Percentiles rank a stretch among this genome's conserved stretches.
Conservation (phyloP, 192 early-diverging fungal species). For the Coemansia sp. region DNA sequence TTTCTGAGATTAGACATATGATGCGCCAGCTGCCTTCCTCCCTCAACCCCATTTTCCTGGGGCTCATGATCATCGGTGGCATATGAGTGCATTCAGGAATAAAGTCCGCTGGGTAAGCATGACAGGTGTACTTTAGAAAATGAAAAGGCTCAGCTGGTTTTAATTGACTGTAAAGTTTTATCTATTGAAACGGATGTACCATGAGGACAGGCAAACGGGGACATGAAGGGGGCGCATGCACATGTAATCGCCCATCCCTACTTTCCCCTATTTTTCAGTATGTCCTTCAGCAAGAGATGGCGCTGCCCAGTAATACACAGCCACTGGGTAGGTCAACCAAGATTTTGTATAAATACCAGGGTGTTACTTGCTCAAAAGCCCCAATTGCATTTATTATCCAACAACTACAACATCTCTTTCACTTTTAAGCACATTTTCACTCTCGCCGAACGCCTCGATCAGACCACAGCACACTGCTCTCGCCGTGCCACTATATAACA, state of each 20-base stretch:
- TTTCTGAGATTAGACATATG: not conserved
- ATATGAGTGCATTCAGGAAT: not conserved
- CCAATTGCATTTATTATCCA: not conserved
- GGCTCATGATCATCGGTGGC: conserved; percentile 1
- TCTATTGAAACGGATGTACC: not conserved
- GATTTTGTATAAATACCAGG: conserved; percentile 2
- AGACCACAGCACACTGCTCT: not conserved
- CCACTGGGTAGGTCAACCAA: not conserved
- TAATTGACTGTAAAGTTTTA: not conserved
- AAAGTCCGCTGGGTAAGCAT: conserved; percentile 8
- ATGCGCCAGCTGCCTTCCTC: not conserved
- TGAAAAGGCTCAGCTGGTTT: conserved; percentile 3
- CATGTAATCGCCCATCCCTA: conserved; percentile 17
- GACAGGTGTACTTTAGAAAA: not conserved
- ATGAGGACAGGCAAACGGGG: not conserved
- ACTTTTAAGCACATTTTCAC: not conserved
- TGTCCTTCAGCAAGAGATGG: not conserved
- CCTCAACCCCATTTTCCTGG: not conserved
- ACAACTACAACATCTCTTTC: not conserved
- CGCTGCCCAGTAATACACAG: not conserved
- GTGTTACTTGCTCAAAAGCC: not conserved
- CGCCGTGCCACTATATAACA: not conserved
- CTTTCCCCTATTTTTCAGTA: conserved; percentile 2
- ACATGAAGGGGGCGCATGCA: conserved; percentile 7
- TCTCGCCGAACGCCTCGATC: not conserved